phyloP scores from a whole-genome alignment of 2,329 filamentous ascomycete genomes.

The Phialophora expanda region DNA sequence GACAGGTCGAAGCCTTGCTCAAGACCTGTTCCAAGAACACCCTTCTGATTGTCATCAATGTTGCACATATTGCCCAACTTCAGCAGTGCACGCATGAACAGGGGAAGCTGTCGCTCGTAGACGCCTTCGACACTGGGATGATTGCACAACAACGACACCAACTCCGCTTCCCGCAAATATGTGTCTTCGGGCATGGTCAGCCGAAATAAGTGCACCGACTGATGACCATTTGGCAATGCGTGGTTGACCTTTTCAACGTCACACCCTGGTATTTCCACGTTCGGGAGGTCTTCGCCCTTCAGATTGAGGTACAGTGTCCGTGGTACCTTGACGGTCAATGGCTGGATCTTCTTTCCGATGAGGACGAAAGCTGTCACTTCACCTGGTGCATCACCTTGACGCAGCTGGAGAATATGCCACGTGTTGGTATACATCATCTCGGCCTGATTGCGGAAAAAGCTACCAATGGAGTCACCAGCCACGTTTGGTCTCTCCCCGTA shows the following conservation, averaged over 20 bases:
- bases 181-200: conserved; percentile 86
- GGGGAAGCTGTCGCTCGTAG: conserved; percentile 90
- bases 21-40: conserved; percentile 87
- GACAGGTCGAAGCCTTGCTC: conserved; percentile 91
- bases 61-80: conserved; percentile 90
- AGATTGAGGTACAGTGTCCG: conserved; percentile 90
- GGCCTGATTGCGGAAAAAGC: conserved; percentile 87
- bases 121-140: conserved; percentile 95
- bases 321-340: conserved; percentile 84
- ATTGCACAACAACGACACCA: conserved; percentile 81
- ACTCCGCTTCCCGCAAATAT: conserved; percentile 83
- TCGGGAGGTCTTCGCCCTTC: conserved; percentile 82
- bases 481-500: conserved; percentile 81
- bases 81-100: conserved; percentile 84
- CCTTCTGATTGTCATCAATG: conserved; percentile 87
- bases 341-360: conserved; percentile 90
- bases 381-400: conserved; percentile 80
- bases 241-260: conserved; percentile 91
- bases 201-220: conserved; percentile 92
- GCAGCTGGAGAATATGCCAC: conserved; percentile 92
- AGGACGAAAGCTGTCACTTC: conserved; percentile 87
- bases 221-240: conserved; percentile 91
- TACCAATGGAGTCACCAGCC: conserved; percentile 66
- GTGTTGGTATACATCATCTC: conserved; percentile 87
- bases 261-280: conserved; percentile 84